Evolutionary conservation across 345 rosid species (phyloP).

Genomic region (Aethionema arabicum): DNA sequence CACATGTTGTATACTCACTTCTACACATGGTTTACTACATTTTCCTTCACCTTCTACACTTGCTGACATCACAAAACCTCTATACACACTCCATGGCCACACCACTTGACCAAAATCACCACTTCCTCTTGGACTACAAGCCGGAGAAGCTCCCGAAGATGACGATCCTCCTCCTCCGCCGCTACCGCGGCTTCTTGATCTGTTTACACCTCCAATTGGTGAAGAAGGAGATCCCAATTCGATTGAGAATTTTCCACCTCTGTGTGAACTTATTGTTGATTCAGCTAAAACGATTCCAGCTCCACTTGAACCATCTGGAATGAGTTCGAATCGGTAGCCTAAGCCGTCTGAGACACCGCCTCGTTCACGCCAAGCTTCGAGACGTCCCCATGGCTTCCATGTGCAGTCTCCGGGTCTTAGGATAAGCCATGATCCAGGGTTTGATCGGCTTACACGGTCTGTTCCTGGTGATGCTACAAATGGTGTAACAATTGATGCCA

Average conservation of each 20-base stretch:
- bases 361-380: conserved; percentile 95
- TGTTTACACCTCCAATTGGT: conserved; percentile 8
- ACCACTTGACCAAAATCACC: conserved; percentile 69
- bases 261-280: conserved; percentile 57
- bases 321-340: conserved; percentile 75
- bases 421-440: conserved; percentile 87
- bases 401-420: conserved; percentile 77
- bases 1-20: conserved; percentile 92
- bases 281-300: conserved; percentile 74
- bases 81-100: conserved; percentile 62
- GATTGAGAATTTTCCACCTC: conserved; percentile 75
- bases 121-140: conserved; percentile 73
- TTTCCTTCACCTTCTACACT: conserved; percentile 81
- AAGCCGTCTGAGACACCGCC: conserved; percentile 69
- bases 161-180: conserved; percentile 51
- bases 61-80: conserved; percentile 90
- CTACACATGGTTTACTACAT: conserved; percentile 82
- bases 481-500: conserved; percentile 79
- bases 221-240: conserved; percentile 46
- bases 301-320: conserved; percentile 58
- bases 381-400: conserved; percentile 94
- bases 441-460: conserved; percentile 84
- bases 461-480: conserved; percentile 87
- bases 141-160: conserved; percentile 56
- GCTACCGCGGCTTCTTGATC: conserved; percentile 49